Percentiles rank a stretch among this genome's conserved stretches.
Conservation (phyloP, 1,284 basidiomycete species). For the Rhodofomes roseus region DNA sequence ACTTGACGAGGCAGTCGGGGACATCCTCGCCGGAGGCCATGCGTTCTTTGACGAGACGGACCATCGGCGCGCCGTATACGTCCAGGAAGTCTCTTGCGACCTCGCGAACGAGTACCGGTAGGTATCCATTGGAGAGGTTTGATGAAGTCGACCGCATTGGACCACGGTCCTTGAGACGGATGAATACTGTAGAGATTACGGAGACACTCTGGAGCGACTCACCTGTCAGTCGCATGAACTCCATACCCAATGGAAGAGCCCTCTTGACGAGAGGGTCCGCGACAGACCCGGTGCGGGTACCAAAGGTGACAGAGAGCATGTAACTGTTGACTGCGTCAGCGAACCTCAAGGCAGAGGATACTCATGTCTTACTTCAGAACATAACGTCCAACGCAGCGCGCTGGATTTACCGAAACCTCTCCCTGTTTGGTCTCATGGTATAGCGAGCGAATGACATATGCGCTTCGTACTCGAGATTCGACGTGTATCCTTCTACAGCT, state of each 20-base stretch:
- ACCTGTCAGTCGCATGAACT: slow-evolving; percentile 31
- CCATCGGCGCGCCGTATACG: slow-evolving; percentile 21
- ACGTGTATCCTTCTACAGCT: slow-evolving; percentile 31
- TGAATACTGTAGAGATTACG: no score
- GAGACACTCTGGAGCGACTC: no score
- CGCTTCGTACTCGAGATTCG: slow-evolving; percentile 35
- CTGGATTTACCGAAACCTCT: slow-evolving; percentile 32
- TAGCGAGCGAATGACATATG: slow-evolving; percentile 32
- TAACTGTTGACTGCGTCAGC: slow-evolving; percentile 15
- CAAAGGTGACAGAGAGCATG: slow-evolving; percentile 37
- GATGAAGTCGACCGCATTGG: slow-evolving; percentile 39
- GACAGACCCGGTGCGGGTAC: slow-evolving; percentile 31
- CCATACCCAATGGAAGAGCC: slow-evolving; percentile 32
- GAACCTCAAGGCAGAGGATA: neutral
- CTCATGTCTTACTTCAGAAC: slow-evolving; percentile 23
- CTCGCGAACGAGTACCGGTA: slow-evolving; percentile 29
- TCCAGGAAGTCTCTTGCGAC: slow-evolving; percentile 29
- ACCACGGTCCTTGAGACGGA: slow-evolving; percentile 27
- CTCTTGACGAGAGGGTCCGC: slow-evolving; percentile 29
- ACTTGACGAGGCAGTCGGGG: slow-evolving; percentile 33
- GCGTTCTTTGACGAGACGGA: slow-evolving; percentile 17
- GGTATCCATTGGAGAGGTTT: slow-evolving; percentile 35
- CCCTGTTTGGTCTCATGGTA: slow-evolving; percentile 30
- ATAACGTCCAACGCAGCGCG: slow-evolving; percentile 26
- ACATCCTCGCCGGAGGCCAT: slow-evolving; percentile 23